These are phyloP conservation scores for Ehretia macrophylla DNA, from an alignment of 257 asterid species.

Conservation along the genomic window DNA sequence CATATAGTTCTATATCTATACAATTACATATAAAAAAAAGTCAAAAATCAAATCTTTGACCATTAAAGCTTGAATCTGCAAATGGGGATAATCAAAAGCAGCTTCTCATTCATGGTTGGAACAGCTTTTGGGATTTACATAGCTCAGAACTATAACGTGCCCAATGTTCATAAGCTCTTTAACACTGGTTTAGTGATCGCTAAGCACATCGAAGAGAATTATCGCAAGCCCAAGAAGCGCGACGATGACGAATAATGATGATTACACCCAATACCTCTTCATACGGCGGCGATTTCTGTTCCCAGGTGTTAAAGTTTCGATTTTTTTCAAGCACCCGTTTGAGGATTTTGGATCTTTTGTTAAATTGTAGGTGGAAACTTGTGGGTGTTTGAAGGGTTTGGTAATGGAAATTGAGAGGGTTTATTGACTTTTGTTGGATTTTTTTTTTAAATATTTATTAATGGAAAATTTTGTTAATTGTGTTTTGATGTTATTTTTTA, in stretches of 20 bases:
- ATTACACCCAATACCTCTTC: neutral
- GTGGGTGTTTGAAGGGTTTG: neutral
- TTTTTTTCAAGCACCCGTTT: neutral
- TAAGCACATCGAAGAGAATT: conserved; percentile 67
- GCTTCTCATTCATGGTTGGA: conserved; percentile 56
- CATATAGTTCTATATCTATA: neutral
- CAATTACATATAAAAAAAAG: neutral
- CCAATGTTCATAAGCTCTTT: conserved; percentile 54
- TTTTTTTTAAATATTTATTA: too few relatives aligned
- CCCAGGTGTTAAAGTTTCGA: conserved; percentile 12
- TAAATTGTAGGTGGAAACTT: neutral
- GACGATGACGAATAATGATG: conserved; percentile 42
- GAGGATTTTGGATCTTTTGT: neutral
- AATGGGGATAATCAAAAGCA: conserved; percentile 48
- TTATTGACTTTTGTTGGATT: too few relatives aligned
- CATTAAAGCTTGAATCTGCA: too few relatives aligned
- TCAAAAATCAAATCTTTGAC: neutral
- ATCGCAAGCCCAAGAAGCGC: conserved; percentile 72
- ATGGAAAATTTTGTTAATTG: neutral
- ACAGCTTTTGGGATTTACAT: conserved; percentile 58
- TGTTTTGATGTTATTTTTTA: neutral
- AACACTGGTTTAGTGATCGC: conserved; percentile 49
- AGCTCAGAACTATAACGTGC: conserved; percentile 82
- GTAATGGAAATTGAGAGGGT: neutral
- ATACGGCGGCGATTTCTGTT: neutral